These are phyloP conservation scores for Trypethelium eluteriae DNA, from an alignment of 495 filamentous ascomycete genomes.

Conservation along the genomic window DNA sequence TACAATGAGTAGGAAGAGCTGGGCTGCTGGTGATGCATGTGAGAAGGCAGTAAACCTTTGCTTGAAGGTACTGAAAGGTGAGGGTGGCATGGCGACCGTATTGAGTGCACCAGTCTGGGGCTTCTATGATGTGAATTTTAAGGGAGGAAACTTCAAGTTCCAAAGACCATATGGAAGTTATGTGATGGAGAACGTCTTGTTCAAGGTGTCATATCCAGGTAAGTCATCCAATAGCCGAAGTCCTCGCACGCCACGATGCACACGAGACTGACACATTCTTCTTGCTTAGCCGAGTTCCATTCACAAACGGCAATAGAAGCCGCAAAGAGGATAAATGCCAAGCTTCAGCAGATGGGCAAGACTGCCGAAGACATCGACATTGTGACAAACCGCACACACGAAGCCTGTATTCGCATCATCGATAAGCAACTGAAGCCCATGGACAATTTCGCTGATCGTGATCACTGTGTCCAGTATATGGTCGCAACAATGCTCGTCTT, in stretches of 20 bases:
- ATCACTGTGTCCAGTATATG: slow-evolving; percentile 99
- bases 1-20: slow-evolving; percentile 98
- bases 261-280: slow-evolving; percentile 11
- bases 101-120: slow-evolving; percentile 92
- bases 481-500: slow-evolving; percentile 89
- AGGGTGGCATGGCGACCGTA: slow-evolving; percentile 84
- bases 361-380: slow-evolving; percentile 88
- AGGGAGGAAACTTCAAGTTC: slow-evolving; percentile 90
- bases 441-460: slow-evolving; percentile 98
- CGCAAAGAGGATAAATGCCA: slow-evolving; percentile 73
- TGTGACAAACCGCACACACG: slow-evolving; percentile 90
- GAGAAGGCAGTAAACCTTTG: slow-evolving; percentile 91
- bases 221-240: slow-evolving; percentile 26
- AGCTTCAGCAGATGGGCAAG: slow-evolving; percentile 78
- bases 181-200: slow-evolving; percentile 99
- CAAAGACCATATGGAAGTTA: slow-evolving; percentile 95
- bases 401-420: slow-evolving; percentile 96
- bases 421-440: slow-evolving; percentile 99
- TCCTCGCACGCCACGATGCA: not conserved
- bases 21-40: slow-evolving; percentile 97
- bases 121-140: slow-evolving; percentile 97
- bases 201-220: slow-evolving; percentile 98
- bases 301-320: slow-evolving; percentile 97
- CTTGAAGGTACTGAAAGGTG: slow-evolving; percentile 86
- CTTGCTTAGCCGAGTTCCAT: slow-evolving; percentile 78